Evolutionary conservation across 495 filamentous ascomycete genomes (phyloP), one percentile per base, ranked within the genome.

Genomic region (Penicillium coprophilum): DNA sequence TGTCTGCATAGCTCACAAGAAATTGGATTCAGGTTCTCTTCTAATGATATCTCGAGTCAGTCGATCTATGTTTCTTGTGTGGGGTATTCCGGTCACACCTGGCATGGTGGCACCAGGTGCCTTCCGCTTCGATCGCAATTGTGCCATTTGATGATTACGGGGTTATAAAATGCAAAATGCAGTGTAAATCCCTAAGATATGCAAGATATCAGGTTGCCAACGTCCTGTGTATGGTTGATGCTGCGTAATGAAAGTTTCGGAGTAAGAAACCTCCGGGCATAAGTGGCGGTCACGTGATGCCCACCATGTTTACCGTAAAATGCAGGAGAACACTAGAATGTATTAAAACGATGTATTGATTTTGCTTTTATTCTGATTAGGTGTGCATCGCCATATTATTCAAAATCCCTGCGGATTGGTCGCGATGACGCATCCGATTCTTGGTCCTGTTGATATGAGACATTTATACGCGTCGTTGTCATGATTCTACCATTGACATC

Each of bases 1-100:
- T 69, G 65, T 46, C 68, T 61, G 31, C 68, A 70, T 34, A 46
- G 9, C 23, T 70, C 68, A 45, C 68, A 70, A 6, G 68, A 68
- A 6, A 70, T 70, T 0, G 58, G 45, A 46, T 59, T 66, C 44
- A 61, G 13, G 6, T 43, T 41, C 19, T 58, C 55, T 3, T 58
- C 59, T 65, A 27, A n/a, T 17, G 7, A 34, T 28, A n/a, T 39
- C 19, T 27, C 2, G 24, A 19, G 27, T 61, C 30, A 61, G 45
- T 52, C 47, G 32, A 46, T 38, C 49, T 34, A 49, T 49, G 11
- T 9, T 21, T 40, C 15, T 24, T n/a, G 27, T 34, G 24, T 56
- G 40, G 40, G 23, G 32, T 36, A 20, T 40, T 52, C 15, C 2
- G 30, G 23, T 47, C 40, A 38, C 50, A 61, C 61, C 58, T 20